Base-by-base conservation (phyloP, 768 basidiomycete genomes). In the Floccularia luteovirens region DNA sequence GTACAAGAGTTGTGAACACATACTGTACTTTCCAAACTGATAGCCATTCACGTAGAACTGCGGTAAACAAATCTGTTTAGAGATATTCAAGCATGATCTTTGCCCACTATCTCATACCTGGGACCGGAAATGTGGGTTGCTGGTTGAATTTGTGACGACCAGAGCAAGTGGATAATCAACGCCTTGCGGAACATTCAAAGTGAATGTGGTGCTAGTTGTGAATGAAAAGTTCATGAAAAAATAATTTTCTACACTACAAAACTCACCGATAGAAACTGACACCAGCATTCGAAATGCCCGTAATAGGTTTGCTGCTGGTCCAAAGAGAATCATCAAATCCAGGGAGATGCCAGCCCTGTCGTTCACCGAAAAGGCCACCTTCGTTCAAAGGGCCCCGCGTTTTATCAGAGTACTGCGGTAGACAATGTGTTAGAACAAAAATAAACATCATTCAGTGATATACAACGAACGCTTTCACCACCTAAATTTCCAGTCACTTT, bases 331-430 rank as follows among this genome's bases (percentile, higher is more conserved):
- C 73, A 31, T 74, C 57, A 53, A 73, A 75, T 22, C 61, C 67
- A 16, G 77, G 77, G n/a, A 78, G 61, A 48, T 80, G 77, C 70
- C 74, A 77, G 60, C 66, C 73, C 62, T 70, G 66, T 13, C 77
- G 66, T 53, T 79, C 77, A 11, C 60, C 74, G 41, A 67, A 76
- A 2, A 77, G 50, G 2, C 77, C 77, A 6, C 78, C 78, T 51
- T 77, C 76, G 44, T 80, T 79, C 41, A 75, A 55, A n/a, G 74
- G 63, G 4, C 77, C 77, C 13, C 79, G 67, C 17, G 60, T 57
- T 16, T 42, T 61, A 50, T 80, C 77, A 22, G 56, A 53, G 46
- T 70, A 73, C 69, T 73, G 40, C 7, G 20, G 27, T n/a, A n/a
- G n/a, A 11, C 12, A 22, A 17, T 22, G 19, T 21, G 16, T 35